Evolutionary conservation across 768 basidiomycete genomes (phyloP), one percentile per base, ranked within the genome.

Genomic region (Brasilioporus rufonigricans): DNA sequence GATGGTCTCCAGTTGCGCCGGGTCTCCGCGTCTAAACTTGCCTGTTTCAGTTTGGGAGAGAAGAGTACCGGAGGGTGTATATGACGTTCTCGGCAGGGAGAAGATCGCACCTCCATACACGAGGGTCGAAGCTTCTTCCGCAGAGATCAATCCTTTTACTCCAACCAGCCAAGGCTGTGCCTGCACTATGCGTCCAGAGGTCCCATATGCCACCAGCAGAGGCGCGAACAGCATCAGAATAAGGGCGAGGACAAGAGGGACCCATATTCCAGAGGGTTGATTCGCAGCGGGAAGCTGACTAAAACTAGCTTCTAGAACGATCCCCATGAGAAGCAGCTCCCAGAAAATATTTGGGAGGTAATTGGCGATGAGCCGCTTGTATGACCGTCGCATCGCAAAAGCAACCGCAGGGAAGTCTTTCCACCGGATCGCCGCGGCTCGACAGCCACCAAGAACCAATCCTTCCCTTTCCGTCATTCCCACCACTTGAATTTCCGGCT

Each of bases 91-190:
- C 27, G 63, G 60, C n/a, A n/a, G n/a, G n/a, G n/a, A 3, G 58
- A 19, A 9, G 39, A 57, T 46, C 5, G 55, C 23, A 33, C 55
- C 52, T 32, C 64, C 65, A 13, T 61, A 69, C 14, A 55, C 29
- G 36, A 57, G 26, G 0, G 5, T 26, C 0, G 65, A 65, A 0
- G 62, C 65, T 36, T 61, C 36, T 32, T 67, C 54, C 1, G 55
- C 59, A 35, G 68, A 67, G 4, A 69, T 24, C 47, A 67, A 18
- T 6, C 68, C 65, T 16, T 55, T 67, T 8, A 69, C 59, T 3
- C 65, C 65, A 21, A 66, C 6, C 0, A 67, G 16, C 65, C 65
- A 66, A 0, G 65, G 65, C 4, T 67, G 52, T 9, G 59, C 59
- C 0, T 43, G 47, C 4, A 57, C 50, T 24, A 65, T 55, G 7